Base-by-base conservation (phyloP, 805 yeast species). In the Candida methanosorbosa region DNA sequence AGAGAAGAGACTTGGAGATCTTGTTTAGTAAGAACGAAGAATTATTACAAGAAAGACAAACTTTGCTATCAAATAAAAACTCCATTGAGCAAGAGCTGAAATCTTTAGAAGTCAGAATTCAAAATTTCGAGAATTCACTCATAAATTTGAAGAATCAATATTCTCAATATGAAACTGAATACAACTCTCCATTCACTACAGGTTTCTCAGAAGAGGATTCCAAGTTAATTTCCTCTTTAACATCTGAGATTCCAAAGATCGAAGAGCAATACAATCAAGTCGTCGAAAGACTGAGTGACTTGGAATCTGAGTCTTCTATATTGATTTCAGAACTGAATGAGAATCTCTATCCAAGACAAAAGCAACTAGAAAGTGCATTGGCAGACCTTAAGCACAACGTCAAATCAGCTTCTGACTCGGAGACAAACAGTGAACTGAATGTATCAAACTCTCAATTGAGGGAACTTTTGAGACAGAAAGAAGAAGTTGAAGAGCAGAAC, bases 251-350 rank as follows among this genome's bases (percentile, higher is more conserved):
- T 7, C 54, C 67, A 2, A 35, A 37, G 3, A 33, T 58, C 1
- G 78, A 72, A 38, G 43, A 40, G 3, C 46, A 62, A 24, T 61
- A 79, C 29, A 64, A 67, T 31, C 43, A 44, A 4, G 39, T 70
- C 4, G 66, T 66, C 0, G 59, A 57, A 3, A 43, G 56, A 26
- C 54, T 75, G 16, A 52, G 68, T 1, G 61, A 56, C 2, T 39
- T 72, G 5, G 81, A 78, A 39, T 56, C 75, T 11, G 58, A 63
- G 14, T 52, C 73, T 13, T 62, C 73, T 1, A 51, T 58, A 1
- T 43, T 72, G 8, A 71, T 72, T 30, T 64, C 81, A 3, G 86
- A 78, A 40, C 51, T 84, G 27, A 54, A 61, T n/a, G 75, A 77
- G 21, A 77, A 69, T 33, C 60, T 77, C 30, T 57, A 66, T 28